phyloP scores from a whole-genome alignment of 768 basidiomycete genomes.

The Amanita brunnescens region DNA sequence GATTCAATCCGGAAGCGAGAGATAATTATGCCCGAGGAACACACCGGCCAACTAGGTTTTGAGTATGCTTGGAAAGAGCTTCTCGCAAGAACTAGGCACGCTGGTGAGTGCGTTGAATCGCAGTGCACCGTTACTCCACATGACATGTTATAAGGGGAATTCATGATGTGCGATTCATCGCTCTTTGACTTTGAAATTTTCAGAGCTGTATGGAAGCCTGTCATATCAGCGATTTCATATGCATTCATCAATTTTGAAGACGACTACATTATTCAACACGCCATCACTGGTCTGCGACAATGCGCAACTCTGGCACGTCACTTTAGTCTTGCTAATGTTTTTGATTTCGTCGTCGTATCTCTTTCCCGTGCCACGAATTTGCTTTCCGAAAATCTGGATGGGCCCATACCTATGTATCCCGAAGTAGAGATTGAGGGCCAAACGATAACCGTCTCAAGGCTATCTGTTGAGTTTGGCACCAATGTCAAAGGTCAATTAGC shows the following conservation, averaged over 20 bases:
- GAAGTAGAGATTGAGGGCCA: slow-evolving; percentile 87
- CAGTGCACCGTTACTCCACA: not conserved
- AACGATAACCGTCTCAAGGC: slow-evolving; percentile 79
- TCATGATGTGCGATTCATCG: slow-evolving; percentile 72
- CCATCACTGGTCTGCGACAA: slow-evolving; percentile 94
- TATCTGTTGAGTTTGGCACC: slow-evolving; percentile 90
- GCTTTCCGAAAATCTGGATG: slow-evolving; percentile 62
- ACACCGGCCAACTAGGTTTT: slow-evolving; percentile 92
- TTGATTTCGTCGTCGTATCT: slow-evolving; percentile 92
- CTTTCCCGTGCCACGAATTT: slow-evolving; percentile 89
- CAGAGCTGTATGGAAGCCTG: slow-evolving; percentile 83
- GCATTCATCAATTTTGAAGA: slow-evolving; percentile 96
- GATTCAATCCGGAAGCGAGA: slow-evolving; percentile 92
- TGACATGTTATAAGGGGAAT: slow-evolving; percentile 33
- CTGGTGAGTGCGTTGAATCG: slow-evolving; percentile 42
- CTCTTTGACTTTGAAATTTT: slow-evolving; percentile 92
- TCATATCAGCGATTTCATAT: slow-evolving; percentile 90
- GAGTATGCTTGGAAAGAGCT: slow-evolving; percentile 99
- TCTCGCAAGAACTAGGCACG: slow-evolving; percentile 67
- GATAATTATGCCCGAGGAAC: slow-evolving; percentile 97
- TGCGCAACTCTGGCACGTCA: slow-evolving; percentile 88
- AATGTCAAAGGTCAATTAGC: slow-evolving; percentile 94
- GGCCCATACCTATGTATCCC: slow-evolving; percentile 76
- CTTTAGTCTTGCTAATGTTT: slow-evolving; percentile 88
- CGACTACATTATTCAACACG: slow-evolving; percentile 91